Evolutionary conservation across 1,139 yeast genomes (phyloP).

Genomic region (Meyerozyma carpophila): DNA sequence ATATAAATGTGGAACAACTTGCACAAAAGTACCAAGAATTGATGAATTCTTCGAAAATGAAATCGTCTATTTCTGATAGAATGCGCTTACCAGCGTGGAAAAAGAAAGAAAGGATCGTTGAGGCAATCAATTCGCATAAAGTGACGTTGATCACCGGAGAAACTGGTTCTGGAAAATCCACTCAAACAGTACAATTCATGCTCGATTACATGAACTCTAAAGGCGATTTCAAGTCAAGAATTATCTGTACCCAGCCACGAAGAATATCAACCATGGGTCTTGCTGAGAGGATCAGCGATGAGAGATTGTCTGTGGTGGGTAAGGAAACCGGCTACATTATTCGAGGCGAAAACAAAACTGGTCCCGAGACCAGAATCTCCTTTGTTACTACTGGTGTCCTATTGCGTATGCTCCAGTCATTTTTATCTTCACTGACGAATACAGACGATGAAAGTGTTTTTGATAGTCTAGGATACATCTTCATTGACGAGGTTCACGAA

Average conservation of each 20-base stretch:
- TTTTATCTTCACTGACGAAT: conserved; percentile 10
- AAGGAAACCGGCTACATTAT: conserved; percentile 83
- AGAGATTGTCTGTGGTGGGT: conserved; percentile 66
- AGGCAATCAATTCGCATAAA: conserved; percentile 50
- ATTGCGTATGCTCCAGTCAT: conserved; percentile 72
- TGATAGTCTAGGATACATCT: conserved; percentile 58
- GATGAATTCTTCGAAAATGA: conserved; percentile 13
- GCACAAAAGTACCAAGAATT: neutral
- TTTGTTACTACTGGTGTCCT: conserved; percentile 94
- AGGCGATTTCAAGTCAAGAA: conserved; percentile 49
- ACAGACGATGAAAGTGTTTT: conserved; percentile 31
- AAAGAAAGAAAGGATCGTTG: conserved; percentile 50
- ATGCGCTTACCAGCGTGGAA: conserved; percentile 77
- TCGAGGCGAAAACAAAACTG: conserved; percentile 79
- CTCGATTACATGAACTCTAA: conserved; percentile 53
- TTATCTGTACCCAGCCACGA: conserved; percentile 91
- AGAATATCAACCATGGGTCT: conserved; percentile 93
- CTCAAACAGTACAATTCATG: conserved; percentile 87
- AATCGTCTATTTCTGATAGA: conserved; percentile 38
- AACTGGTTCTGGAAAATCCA: conserved; percentile 94
- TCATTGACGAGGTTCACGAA: conserved; percentile 95
- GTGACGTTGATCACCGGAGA: conserved; percentile 88
- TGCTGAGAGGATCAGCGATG: conserved; percentile 89
- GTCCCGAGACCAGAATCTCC: conserved; percentile 57
- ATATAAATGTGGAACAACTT: neutral